Percentiles rank a stretch among this genome's conserved stretches.
Conservation (phyloP, 106 monocot species). For the Apostasia shenzhenica region DNA sequence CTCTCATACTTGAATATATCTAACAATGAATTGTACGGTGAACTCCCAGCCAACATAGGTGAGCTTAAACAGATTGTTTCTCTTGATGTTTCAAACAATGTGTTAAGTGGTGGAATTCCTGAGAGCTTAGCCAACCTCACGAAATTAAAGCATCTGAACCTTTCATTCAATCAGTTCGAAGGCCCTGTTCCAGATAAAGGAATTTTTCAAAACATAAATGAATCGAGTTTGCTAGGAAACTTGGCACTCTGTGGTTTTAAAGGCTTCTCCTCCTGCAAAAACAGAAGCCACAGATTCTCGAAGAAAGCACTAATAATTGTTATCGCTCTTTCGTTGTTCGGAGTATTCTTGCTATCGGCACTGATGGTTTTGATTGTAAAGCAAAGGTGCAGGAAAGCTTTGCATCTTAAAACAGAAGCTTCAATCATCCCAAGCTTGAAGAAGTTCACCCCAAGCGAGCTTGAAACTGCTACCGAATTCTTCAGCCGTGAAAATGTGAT, state of each 20-base stretch:
- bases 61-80: slow-evolving; percentile 28
- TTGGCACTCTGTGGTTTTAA: slow-evolving; percentile 59
- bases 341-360: slow-evolving; percentile 26
- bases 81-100: slow-evolving; percentile 63
- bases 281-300: slow-evolving; percentile 15
- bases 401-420: slow-evolving; percentile 1
- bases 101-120: slow-evolving; percentile 51
- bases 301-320: slow-evolving; percentile 34
- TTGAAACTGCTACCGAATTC: slow-evolving; percentile 47
- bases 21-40: slow-evolving; percentile 47
- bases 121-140: slow-evolving; percentile 37
- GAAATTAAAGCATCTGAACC: slow-evolving; percentile 49
- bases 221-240: slow-evolving; percentile 60
- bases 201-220: slow-evolving; percentile 35
- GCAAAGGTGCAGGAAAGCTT: background rate
- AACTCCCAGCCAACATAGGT: slow-evolving; percentile 38
- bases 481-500: slow-evolving; percentile 64
- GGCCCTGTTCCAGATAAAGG: slow-evolving; percentile 58
- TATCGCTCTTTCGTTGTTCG: slow-evolving; percentile 18
- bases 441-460: slow-evolving; percentile 49
- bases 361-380: slow-evolving; percentile 5
- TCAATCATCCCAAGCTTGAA: slow-evolving; percentile 29
- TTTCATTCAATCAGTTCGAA: slow-evolving; percentile 66
- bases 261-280: slow-evolving; percentile 40
- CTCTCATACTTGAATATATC: slow-evolving; percentile 60